Percentiles rank a stretch among this genome's conserved stretches.
These are phyloP conservation scores for Chytriomyces sp. DNA, from an alignment of 192 early-diverging fungal genomes.

Conservation along the genomic window DNA sequence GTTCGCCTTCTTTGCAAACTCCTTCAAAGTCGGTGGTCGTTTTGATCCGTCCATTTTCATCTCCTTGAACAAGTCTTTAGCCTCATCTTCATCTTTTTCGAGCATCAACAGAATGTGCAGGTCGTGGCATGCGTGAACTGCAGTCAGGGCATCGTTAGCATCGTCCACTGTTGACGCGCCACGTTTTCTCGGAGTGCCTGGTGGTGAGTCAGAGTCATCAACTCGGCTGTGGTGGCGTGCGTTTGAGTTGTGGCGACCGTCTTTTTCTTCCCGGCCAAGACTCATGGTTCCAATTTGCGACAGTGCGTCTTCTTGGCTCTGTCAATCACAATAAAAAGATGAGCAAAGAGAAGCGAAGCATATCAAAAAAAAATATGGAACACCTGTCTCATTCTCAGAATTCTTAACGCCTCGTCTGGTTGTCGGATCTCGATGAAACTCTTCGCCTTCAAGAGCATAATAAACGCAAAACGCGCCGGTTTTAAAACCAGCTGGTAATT, in stretches of 20 bases:
- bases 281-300: constrained; percentile 15
- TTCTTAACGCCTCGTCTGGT: constrained; percentile 19
- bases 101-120: constrained; percentile 30
- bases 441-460: constrained; percentile 27
- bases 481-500: constrained; percentile 33
- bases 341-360: background rate
- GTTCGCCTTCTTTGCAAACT: constrained; percentile 24
- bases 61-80: constrained; percentile 30
- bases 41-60: constrained; percentile 30
- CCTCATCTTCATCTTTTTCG: constrained; percentile 3
- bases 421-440: constrained; percentile 17
- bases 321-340: background rate
- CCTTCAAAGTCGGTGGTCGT: constrained; percentile 18
- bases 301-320: constrained; percentile 37
- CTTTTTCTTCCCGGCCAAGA: background rate
- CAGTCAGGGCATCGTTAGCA: background rate
- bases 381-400: constrained; percentile 30
- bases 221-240: no score
- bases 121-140: constrained; percentile 35
- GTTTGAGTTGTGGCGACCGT: background rate
- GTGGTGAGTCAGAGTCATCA: no score
- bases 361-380: background rate
- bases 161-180: no score
- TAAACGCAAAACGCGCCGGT: constrained; percentile 18
- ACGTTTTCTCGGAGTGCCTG: no score